Evolutionary conservation across 2,329 filamentous ascomycete species (phyloP).

Genomic region (Colletotrichum sp.): DNA sequence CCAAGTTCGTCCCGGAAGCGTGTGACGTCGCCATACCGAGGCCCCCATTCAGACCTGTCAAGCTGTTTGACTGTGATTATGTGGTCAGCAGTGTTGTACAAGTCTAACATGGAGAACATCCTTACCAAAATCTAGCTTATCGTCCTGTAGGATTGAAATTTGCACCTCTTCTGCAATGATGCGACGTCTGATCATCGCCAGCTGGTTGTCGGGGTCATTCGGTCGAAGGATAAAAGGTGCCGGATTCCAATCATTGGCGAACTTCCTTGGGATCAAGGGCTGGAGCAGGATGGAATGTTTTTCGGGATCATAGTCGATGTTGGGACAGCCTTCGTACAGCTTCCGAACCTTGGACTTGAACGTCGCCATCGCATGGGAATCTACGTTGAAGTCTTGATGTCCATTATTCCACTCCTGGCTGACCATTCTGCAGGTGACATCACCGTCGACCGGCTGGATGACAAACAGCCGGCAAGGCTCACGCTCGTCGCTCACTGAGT

Average conservation of each 20-base stretch:
- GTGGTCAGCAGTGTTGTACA: not conserved
- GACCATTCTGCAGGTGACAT: not conserved
- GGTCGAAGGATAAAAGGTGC: conserved; percentile 18
- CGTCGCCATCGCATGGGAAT: not conserved
- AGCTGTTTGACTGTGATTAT: not conserved
- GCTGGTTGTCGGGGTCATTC: conserved; percentile 28
- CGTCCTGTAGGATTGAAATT: conserved; percentile 16
- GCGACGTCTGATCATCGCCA: conserved; percentile 28
- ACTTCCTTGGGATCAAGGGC: not conserved
- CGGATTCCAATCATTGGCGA: not conserved
- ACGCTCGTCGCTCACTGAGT: not conserved
- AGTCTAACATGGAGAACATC: not conserved
- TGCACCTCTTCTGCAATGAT: conserved; percentile 26
- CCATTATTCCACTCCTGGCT: not conserved
- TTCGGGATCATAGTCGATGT: not conserved
- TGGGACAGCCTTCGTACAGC: not conserved
- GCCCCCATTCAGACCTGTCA: conserved; percentile 24
- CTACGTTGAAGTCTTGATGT: not conserved
- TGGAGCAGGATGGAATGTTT: not conserved
- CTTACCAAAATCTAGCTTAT: conserved; percentile 11
- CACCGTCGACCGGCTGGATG: conserved; percentile 8
- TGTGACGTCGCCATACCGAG: conserved; percentile 15
- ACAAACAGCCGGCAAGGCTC: conserved; percentile 15
- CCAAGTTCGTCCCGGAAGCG: not conserved
- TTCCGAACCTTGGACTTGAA: not conserved